Evolutionary conservation across 2,329 filamentous ascomycete genomes (phyloP), one percentile per base, ranked within the genome.

Genomic region (Aureobasidium subglaciale): DNA sequence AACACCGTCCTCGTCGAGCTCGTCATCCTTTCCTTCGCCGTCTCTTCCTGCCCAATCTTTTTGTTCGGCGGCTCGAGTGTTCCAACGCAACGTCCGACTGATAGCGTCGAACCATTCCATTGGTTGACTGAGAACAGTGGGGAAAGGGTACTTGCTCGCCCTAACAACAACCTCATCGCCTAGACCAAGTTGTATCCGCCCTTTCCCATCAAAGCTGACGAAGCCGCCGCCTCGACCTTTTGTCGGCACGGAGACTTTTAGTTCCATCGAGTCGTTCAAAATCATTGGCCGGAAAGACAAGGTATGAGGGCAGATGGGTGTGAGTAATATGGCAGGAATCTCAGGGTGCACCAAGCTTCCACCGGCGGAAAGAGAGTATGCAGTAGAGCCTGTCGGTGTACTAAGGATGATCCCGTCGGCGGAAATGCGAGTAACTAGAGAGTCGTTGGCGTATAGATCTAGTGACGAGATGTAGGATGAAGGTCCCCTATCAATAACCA

Each of bases 21-120:
- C 76, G 69, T 50, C 76, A 71, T 66, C 66, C 22, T 69, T 70
- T 16, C 66, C 70, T 2, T 61, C 63, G 20, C 61, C 60, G 10
- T 37, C 32, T 27, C 45, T 49, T 10, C 63, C 64, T 55, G 81
- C 81, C 76, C 85, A 99, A 3, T 84, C 88, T 71, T 96, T 97
- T 71, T 99, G 93, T 55, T 86, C 86, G 5, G 92, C 91, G 4
- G 90, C 91, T 42, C 93, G 82, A 24, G 88, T 92, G 73, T 99
- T 99, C 93, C 93, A 99, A 60, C 91, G 82, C 58, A 99, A 78
- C 3, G 92, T 96, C 59, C 92, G 83, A 53, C 88, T 90, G 46
- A 99, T 90, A 65, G 89, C 95, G 70, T 96, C 88, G 68, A 99
- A 96, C 93, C 93, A 99, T 70, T 99, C 93, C 1, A 86, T 88